Evolutionary conservation across 306 rosid genomes (phyloP), one percentile per base, ranked within the genome.

Genomic region (Cicer chorassanicum): DNA sequence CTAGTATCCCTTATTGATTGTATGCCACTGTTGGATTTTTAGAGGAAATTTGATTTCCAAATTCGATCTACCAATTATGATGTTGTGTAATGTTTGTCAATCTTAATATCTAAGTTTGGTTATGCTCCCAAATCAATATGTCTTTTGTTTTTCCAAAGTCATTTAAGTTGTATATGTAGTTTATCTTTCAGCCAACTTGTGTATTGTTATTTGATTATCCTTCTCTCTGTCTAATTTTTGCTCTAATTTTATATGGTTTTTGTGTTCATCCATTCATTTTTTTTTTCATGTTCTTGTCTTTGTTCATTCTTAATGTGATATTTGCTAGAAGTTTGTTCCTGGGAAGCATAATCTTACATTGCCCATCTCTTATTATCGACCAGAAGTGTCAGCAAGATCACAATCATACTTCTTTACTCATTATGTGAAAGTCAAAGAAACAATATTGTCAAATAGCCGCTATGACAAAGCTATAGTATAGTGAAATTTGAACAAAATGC

Each of bases 261-360:
- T 45, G 38, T 62, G 46, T 38, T 14, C n/a, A 24, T 39, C 41
- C 3, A 11, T 15, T 63, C 36, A 41, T 9, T 15, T 8, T 12
- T 36, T 45, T 21, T 34, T 44, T 24, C 34, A 16, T 59, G 29
- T 57, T 21, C 24, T 69, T 70, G 62, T 77, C 13, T 11, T 14
- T 77, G 67, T 73, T 76, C 61, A 41, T 73, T 69, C 61, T 24
- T 61, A 65, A 41, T 68, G 65, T 78, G 65, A 21, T 39, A 40
- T 59, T 19, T 74, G 62, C 11, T 78, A 88, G 99, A 95, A 84
- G 87, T 88, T 90, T 80, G 85, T 95, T 86, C 88, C 92, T 46
- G 98, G 99, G 73, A 94, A 92, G 87, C 99, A 94, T 85, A 94
- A 95, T 70, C 99, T 95, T 67, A 89, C 98, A 53, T 85, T 96